A percentile compares a stretch with the other conserved stretches of the same genome.
Evolutionary conservation across 805 yeast species (phyloP).

Genomic region (Nakazawaea ishiwadae): DNA sequence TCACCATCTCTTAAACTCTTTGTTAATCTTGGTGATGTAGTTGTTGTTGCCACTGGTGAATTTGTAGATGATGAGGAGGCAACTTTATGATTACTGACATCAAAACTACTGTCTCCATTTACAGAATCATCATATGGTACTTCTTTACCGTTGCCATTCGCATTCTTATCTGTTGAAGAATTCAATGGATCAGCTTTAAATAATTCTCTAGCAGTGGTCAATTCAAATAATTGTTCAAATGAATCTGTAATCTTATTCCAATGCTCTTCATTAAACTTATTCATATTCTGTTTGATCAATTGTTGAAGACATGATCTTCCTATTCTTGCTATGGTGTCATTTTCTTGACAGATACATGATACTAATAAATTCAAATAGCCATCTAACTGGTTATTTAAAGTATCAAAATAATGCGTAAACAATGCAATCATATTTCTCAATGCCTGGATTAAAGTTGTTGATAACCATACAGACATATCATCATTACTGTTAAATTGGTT

Average conservation of each 20-base stretch:
- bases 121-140: conserved; percentile 25
- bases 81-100: conserved; percentile 29
- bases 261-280: conserved; percentile 56
- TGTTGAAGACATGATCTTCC: conserved; percentile 87
- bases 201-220: conserved; percentile 83
- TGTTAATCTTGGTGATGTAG: conserved; percentile 9
- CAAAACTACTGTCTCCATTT: conserved; percentile 28
- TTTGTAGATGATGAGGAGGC: conserved; percentile 16
- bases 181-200: conserved; percentile 56
- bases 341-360: conserved; percentile 93
- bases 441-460: conserved; percentile 95
- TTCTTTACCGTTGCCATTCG: conserved; percentile 26
- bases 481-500: conserved; percentile 68
- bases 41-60: conserved; percentile 12
- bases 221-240: conserved; percentile 64
- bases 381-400: conserved; percentile 67
- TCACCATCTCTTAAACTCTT: conserved; percentile 26
- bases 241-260: conserved; percentile 72
- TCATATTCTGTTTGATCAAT: conserved; percentile 69
- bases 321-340: conserved; percentile 92
- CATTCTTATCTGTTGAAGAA: conserved; percentile 9
- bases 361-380: conserved; percentile 74
- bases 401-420: conserved; percentile 76
- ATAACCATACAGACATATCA: conserved; percentile 90
- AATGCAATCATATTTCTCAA: conserved; percentile 81